phyloP scores from a whole-genome alignment of 2,329 filamentous ascomycete genomes.

The Alternaria sp. region DNA sequence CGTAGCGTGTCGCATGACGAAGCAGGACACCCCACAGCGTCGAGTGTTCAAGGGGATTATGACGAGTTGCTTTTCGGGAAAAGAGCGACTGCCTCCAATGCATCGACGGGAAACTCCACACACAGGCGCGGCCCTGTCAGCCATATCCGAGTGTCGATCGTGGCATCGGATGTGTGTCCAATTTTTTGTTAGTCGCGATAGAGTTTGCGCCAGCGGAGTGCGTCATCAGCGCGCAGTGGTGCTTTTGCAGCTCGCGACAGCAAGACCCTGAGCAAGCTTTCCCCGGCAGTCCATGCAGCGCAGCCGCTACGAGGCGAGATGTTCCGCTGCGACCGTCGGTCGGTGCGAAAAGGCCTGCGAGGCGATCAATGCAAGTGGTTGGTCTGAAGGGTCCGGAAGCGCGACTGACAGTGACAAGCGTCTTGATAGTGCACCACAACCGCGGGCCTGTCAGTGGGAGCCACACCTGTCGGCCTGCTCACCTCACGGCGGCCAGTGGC shows the following conservation, averaged over 20 bases:
- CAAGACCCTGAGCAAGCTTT: conserved; percentile 25
- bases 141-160: conserved; percentile 46
- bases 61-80: conserved; percentile 10
- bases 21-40: conserved; percentile 24
- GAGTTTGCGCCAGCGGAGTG: conserved; percentile 14
- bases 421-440: conserved; percentile 30
- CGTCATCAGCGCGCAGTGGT: conserved; percentile 11
- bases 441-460: conserved; percentile 41
- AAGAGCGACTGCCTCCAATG: conserved; percentile 10
- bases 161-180: conserved; percentile 25
- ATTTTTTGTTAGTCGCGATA: conserved; percentile 10
- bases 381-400: conserved; percentile 32
- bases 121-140: conserved; percentile 30
- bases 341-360: conserved; percentile 20
- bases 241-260: conserved; percentile 15
- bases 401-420: conserved; percentile 43
- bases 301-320: conserved; percentile 15
- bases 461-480: conserved; percentile 37
- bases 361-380: conserved; percentile 27
- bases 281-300: conserved; percentile 16
- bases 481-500: conserved; percentile 15
- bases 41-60: conserved; percentile 18
- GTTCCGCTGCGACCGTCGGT: conserved; percentile 22
- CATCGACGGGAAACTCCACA: conserved; percentile 18
- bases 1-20: conserved; percentile 21